phyloP scores from a whole-genome alignment of 83 land plant genomes.

The Thuja plicata region DNA sequence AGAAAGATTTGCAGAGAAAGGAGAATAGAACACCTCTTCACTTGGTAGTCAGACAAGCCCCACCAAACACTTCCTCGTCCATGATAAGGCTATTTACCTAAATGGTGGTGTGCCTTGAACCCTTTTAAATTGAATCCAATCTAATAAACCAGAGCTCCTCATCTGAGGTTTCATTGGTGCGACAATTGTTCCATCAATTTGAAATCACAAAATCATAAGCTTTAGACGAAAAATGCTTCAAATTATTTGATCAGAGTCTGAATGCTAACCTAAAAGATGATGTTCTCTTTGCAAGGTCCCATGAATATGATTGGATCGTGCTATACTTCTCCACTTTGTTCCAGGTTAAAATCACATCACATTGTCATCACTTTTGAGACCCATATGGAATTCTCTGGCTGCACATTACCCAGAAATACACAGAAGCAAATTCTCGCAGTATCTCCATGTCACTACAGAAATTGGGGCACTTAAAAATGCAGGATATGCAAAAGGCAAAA shows the following conservation, averaged over 20 bases:
- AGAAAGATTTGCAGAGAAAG: not conserved
- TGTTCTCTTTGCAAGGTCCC: constrained; percentile 62
- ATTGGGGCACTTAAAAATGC: too few relatives aligned
- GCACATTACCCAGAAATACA: too few relatives aligned
- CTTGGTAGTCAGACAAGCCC: constrained; percentile 32
- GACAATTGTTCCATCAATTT: constrained; percentile 81
- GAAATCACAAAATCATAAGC: not conserved
- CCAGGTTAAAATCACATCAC: too few relatives aligned
- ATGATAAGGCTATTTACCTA: constrained; percentile 58
- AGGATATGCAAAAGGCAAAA: too few relatives aligned
- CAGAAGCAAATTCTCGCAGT: too few relatives aligned
- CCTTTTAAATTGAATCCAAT: constrained; percentile 75
- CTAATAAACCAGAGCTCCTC: constrained; percentile 56
- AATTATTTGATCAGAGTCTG: too few relatives aligned
- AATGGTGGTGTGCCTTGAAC: constrained; percentile 49
- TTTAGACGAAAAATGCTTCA: too few relatives aligned
- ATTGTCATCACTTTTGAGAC: too few relatives aligned
- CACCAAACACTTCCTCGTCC: constrained; percentile 85
- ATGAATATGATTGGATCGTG: constrained; percentile 61
- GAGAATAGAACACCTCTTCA: not conserved
- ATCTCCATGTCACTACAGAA: too few relatives aligned
- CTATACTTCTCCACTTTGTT: too few relatives aligned
- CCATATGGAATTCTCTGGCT: too few relatives aligned
- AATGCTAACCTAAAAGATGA: constrained; percentile 70
- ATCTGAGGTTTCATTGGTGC: constrained; percentile 55